phyloP scores from a whole-genome alignment of 2,329 filamentous ascomycete genomes.

The Cladosporium sp. region DNA sequence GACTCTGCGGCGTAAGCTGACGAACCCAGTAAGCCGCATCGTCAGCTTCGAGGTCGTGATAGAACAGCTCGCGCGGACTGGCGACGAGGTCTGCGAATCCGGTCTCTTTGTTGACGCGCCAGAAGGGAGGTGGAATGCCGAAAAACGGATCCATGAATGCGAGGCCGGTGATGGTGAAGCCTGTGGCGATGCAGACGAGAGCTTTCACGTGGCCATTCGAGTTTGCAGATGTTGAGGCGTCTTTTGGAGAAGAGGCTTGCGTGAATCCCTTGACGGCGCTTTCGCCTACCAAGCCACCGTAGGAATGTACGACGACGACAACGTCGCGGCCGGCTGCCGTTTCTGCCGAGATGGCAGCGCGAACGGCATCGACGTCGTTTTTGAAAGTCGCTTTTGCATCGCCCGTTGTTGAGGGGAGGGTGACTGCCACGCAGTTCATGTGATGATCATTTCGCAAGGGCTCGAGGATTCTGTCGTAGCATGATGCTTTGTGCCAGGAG shows the following conservation, averaged over 20 bases:
- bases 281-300: constrained; percentile 16
- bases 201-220: constrained; percentile 3
- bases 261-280: constrained; percentile 15
- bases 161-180: constrained; percentile 16
- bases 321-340: constrained; percentile 8
- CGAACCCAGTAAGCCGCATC: constrained; percentile 12
- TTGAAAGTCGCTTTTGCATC: constrained; percentile 13
- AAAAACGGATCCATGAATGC: constrained; percentile 14
- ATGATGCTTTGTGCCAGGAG: constrained; percentile 12
- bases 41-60: constrained; percentile 13
- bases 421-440: constrained; percentile 12
- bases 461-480: constrained; percentile 10
- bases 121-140: constrained; percentile 13
- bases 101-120: constrained; percentile 8
- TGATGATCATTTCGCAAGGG: constrained; percentile 5
- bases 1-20: constrained; percentile 13
- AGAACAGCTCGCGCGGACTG: constrained; percentile 13
- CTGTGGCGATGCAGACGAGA: constrained; percentile 14
- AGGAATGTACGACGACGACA: constrained; percentile 15
- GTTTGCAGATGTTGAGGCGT: neutral
- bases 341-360: constrained; percentile 6
- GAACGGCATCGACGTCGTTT: constrained; percentile 14
- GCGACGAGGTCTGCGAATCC: constrained; percentile 14
- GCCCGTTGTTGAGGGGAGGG: constrained; percentile 13
- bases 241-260: neutral